Evolutionary conservation across 1,139 yeast species (phyloP), one percentile per base, ranked within the genome.

Genomic region (Yamadazyma dendronema): DNA sequence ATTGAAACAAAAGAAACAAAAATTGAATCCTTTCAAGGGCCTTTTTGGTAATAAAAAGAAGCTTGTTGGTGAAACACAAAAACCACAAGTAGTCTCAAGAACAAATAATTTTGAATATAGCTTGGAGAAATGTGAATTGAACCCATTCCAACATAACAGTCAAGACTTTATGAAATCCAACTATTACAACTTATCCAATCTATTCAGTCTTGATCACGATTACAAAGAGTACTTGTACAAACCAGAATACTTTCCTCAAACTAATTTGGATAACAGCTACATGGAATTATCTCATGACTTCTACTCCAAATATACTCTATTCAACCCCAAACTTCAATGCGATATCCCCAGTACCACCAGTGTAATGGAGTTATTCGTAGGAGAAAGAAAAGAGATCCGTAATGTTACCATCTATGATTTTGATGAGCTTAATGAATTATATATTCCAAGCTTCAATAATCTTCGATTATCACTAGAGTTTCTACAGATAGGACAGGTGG

Each of bases 171-270:
- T 52, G 49, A 46, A 45, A 44, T 56, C 72, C 2, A 51, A 58
- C 26, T 62, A 66, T 44, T 71, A 71, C 41, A 46, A 52, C 3
- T 65, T 68, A 65, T 7, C 19, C 30, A 53, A 57, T 24, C 48
- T 74, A 3, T 77, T 74, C 44, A 61, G 59, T 27, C 53, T 74
- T 2, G 79, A 77, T 44, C 38, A 51, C 30, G 43, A 51, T 10
- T 75, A 56, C 49, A 35, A 38, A 7, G 38, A 50, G 2, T 62
- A 74, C 1, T 54, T 77, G 12, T 47, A 56, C 1, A 54, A 60
- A 37, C 82, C 82, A 1, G 14, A 28, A 3, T 56, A 70, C 42
- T 42, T 64, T 16, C 38, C 44, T 11, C 33, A 42, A n/a, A 46
- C 55, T 3, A 31, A 46, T 4, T 42, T 54, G 17, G 61, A 59